A percentile compares a stretch with the other conserved stretches of the same genome.
These are phyloP conservation scores for Microthyrium microscopicum DNA, from an alignment of 2,329 filamentous ascomycete species.

Conservation along the genomic window DNA sequence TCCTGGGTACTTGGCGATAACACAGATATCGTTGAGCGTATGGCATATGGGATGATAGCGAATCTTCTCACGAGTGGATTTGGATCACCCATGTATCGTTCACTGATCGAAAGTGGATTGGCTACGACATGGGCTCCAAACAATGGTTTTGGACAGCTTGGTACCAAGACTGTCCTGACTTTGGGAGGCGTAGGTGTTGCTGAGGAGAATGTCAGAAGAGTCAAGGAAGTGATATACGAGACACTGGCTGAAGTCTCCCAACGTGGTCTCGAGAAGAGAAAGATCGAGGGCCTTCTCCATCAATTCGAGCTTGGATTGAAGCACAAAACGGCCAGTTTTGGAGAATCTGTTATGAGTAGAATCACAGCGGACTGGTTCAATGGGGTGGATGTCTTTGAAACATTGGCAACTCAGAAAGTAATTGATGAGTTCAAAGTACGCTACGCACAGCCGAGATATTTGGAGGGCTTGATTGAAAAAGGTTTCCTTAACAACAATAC, in stretches of 20 bases:
- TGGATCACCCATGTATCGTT: conserved; percentile 80
- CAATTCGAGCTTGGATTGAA: conserved; percentile 86
- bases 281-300: conserved; percentile 86
- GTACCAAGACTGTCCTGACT: conserved; percentile 67
- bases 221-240: conserved; percentile 57
- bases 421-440: conserved; percentile 65
- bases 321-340: conserved; percentile 93
- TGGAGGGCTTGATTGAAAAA: conserved; percentile 74
- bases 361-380: conserved; percentile 92
- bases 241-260: conserved; percentile 53
- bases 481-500: conserved; percentile 79
- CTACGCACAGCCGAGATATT: conserved; percentile 59
- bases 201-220: conserved; percentile 57
- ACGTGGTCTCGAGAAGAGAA: conserved; percentile 72
- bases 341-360: conserved; percentile 75
- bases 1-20: conserved; percentile 85
- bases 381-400: conserved; percentile 79
- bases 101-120: conserved; percentile 73
- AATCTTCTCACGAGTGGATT: conserved; percentile 85
- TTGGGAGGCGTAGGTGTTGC: conserved; percentile 83
- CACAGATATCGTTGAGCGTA: conserved; percentile 69
- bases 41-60: conserved; percentile 67
- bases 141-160: conserved; percentile 72
- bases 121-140: conserved; percentile 93
- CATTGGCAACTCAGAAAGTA: conserved; percentile 80